phyloP scores from a whole-genome alignment of 768 basidiomycete species.

The Imleria badia region DNA sequence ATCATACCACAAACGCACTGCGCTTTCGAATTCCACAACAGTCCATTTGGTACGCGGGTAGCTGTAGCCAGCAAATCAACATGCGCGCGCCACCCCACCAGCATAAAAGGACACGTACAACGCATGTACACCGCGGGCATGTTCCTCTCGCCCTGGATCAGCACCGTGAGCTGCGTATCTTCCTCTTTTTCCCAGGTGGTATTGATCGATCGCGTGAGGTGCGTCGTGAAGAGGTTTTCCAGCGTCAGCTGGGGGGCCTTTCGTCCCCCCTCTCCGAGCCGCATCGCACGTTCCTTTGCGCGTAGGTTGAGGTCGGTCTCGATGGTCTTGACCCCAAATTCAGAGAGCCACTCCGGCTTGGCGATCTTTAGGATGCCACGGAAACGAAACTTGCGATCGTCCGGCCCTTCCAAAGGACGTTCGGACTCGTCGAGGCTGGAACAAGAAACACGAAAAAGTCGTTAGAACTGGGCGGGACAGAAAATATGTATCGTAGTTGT shows the following conservation, averaged over 20 bases:
- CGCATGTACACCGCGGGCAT: conserved; percentile 42
- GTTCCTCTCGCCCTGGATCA: conserved; percentile 42
- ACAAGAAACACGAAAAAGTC: neutral
- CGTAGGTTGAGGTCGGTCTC: conserved; percentile 45
- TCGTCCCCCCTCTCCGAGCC: conserved; percentile 15
- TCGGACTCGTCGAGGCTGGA: conserved; percentile 51
- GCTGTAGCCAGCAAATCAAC: conserved; percentile 22
- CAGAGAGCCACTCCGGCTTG: conserved; percentile 49
- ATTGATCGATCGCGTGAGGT: conserved; percentile 16
- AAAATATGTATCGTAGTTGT: neutral
- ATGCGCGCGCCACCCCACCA: neutral
- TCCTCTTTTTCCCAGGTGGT: conserved; percentile 14
- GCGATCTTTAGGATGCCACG: conserved; percentile 51
- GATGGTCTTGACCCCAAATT: conserved; percentile 40
- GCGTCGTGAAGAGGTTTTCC: conserved; percentile 30
- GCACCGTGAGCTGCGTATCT: conserved; percentile 36
- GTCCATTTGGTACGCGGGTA: conserved; percentile 26
- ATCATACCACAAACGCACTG: conserved; percentile 18
- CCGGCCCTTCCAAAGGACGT: conserved; percentile 31
- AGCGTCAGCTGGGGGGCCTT: conserved; percentile 35
- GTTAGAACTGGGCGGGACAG: conserved; percentile 1
- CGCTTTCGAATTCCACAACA: conserved; percentile 32
- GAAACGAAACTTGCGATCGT: conserved; percentile 42
- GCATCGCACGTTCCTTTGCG: conserved; percentile 30
- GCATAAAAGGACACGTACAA: conserved; percentile 23